Base-by-base conservation (phyloP, 148 eudicot genomes). In the Amaranthus palmeri region DNA sequence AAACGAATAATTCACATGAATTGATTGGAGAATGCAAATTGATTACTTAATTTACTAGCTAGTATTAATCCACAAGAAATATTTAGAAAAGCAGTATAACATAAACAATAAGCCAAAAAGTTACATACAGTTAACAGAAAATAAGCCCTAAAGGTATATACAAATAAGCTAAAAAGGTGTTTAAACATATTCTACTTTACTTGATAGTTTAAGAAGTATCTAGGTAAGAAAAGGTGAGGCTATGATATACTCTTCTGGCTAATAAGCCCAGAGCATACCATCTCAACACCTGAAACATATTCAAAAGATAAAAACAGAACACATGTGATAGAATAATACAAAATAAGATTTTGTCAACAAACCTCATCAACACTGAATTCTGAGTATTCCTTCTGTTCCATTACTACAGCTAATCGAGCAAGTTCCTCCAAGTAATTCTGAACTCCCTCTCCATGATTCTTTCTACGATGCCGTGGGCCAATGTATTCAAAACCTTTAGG, bases 281-380 rank as follows among this genome's bases (percentile, higher is more conserved):
- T 15, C 60, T 56, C 36, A 56, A n/a, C 18, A 36, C 60, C 18
- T 56, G 36, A 56, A 56, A 15, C 25, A 8, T 56, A 15, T 4
- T 17, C 2, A 15, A 56, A 7, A n/a, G 10, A 25, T 2, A 62
- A 62, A 49, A 43, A 44, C 10, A 43, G 43, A 18, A 14, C n/a
- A 62, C 45, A 8, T 0, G 66, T 10, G 2, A 10, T 44, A 64
- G 12, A 17, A 74, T 18, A 51, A 59, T 10, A 67, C 2, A 25
- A 45, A 54, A 11, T 74, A 49, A 67, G 58, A 42, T 60, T 6
- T 71, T 17, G 10, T 50, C 54, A 72, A 81, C 81, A 50, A 62
- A 87, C 96, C 96, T 89, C 91, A 68, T 78, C 82, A 10, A 84
- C 75, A 69, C 77, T 77, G 76, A 83, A 84, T 41, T 89, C 96